Conservation (phyloP, 2,329 filamentous ascomycete species). For the Emergomyces orientalis region DNA sequence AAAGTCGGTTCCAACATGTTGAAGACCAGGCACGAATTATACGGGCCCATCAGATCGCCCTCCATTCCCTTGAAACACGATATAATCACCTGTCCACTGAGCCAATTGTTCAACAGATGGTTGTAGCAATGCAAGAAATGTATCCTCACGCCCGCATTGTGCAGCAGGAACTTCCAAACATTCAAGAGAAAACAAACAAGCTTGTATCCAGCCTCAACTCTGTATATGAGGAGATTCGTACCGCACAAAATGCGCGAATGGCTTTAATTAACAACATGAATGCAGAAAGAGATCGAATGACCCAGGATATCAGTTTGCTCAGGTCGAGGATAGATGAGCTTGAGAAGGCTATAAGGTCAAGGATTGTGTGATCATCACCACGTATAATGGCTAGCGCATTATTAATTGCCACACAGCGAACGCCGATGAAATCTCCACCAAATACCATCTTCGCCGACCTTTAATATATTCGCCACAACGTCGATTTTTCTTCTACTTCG, state of each 20-base stretch:
- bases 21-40: background rate
- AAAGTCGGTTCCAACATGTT: background rate
- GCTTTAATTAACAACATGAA: background rate
- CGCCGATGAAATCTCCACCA: no score
- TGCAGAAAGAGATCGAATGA: background rate
- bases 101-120: slow-evolving; percentile 28
- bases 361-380: background rate
- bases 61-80: slow-evolving; percentile 38
- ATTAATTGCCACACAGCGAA: no score
- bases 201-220: background rate
- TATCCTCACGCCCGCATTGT: slow-evolving; percentile 26
- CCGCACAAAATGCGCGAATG: background rate
- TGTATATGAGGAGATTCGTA: background rate
- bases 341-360: background rate
- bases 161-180: slow-evolving; percentile 16
- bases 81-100: slow-evolving; percentile 42
- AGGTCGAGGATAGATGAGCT: background rate
- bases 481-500: no score
- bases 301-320: background rate
- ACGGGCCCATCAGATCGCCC: slow-evolving; percentile 11
- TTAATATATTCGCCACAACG: no score
- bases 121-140: slow-evolving; percentile 27
- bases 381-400: no score
- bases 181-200: slow-evolving; percentile 16
- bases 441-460: no score